phyloP scores from a whole-genome alignment of 805 yeast genomes.

The Yamadazyma insecticola region DNA sequence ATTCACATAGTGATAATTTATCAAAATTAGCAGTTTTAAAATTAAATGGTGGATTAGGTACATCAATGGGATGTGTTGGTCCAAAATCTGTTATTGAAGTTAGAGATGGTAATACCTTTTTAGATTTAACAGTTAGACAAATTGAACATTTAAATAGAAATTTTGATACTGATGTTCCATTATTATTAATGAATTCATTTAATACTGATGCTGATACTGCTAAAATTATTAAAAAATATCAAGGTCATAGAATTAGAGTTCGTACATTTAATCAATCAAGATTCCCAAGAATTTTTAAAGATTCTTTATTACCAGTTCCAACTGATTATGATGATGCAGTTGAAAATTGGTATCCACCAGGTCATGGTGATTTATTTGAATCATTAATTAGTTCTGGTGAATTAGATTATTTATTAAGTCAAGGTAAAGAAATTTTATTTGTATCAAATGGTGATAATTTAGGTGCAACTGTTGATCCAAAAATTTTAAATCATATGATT shows the following conservation, averaged over 20 bases:
- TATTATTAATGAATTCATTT: slow-evolving; percentile 96
- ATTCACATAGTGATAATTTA: slow-evolving; percentile 45
- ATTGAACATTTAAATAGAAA: slow-evolving; percentile 90
- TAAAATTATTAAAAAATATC: slow-evolving; percentile 91
- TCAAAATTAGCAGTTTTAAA: slow-evolving; percentile 90
- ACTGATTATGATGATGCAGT: slow-evolving; percentile 63
- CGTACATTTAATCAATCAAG: slow-evolving; percentile 97
- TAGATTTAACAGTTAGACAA: slow-evolving; percentile 94
- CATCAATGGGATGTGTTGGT: slow-evolving; percentile 99
- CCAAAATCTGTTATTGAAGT: slow-evolving; percentile 98
- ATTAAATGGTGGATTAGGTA: slow-evolving; percentile 97
- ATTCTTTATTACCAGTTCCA: slow-evolving; percentile 95
- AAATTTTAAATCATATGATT: slow-evolving; percentile 87
- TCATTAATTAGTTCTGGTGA: slow-evolving; percentile 86
- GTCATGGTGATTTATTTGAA: slow-evolving; percentile 97
- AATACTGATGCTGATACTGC: slow-evolving; percentile 96
- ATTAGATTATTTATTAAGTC: slow-evolving; percentile 79
- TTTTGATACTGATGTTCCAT: slow-evolving; percentile 90
- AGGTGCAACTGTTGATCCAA: slow-evolving; percentile 95
- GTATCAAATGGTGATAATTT: slow-evolving; percentile 98
- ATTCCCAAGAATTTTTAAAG: slow-evolving; percentile 92
- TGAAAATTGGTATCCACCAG: slow-evolving; percentile 99
- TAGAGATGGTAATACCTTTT: slow-evolving; percentile 95
- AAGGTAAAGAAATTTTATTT: slow-evolving; percentile 91
- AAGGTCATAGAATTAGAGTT: slow-evolving; percentile 92